These are phyloP conservation scores for Parafenestella ontariensis DNA, from an alignment of 2,329 filamentous ascomycete species.

Conservation along the genomic window DNA sequence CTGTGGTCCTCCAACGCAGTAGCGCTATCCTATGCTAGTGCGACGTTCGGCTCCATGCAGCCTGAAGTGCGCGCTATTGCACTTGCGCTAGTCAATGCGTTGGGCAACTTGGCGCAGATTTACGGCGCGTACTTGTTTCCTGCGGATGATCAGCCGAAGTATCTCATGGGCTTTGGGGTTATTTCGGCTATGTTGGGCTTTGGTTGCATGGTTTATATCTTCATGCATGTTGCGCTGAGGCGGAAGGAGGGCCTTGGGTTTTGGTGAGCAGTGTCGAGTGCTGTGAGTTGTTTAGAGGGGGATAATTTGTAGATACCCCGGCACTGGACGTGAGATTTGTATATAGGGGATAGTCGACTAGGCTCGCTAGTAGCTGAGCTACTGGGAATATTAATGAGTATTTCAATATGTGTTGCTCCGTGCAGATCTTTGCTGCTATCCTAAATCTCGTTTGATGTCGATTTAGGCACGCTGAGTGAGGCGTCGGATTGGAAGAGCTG, in stretches of 20 bases:
- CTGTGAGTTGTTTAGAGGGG: not conserved
- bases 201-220: slow-evolving; percentile 35
- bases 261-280: not conserved
- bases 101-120: slow-evolving; percentile 63
- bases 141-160: slow-evolving; percentile 55
- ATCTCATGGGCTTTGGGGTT: slow-evolving; percentile 45
- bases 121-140: slow-evolving; percentile 64
- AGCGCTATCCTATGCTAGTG: slow-evolving; percentile 60
- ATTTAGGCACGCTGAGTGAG: no score
- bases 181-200: slow-evolving; percentile 43
- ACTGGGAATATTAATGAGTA: not conserved
- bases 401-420: no score
- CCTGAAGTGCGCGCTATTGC: slow-evolving; percentile 60
- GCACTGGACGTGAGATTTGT: not conserved
- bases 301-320: not conserved
- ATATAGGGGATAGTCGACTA: not conserved
- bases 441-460: no score
- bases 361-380: no score
- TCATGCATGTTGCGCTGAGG: slow-evolving; percentile 38
- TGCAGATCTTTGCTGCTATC: no score
- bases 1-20: slow-evolving; percentile 63
- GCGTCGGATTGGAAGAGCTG: no score
- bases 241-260: slow-evolving; percentile 28
- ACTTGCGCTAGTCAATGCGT: slow-evolving; percentile 61
- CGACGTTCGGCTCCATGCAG: slow-evolving; percentile 59